Evolutionary conservation across 352 stramenopile genomes (phyloP), one percentile per base, ranked within the genome.

Genomic region (Phytopythium kandeliae): DNA sequence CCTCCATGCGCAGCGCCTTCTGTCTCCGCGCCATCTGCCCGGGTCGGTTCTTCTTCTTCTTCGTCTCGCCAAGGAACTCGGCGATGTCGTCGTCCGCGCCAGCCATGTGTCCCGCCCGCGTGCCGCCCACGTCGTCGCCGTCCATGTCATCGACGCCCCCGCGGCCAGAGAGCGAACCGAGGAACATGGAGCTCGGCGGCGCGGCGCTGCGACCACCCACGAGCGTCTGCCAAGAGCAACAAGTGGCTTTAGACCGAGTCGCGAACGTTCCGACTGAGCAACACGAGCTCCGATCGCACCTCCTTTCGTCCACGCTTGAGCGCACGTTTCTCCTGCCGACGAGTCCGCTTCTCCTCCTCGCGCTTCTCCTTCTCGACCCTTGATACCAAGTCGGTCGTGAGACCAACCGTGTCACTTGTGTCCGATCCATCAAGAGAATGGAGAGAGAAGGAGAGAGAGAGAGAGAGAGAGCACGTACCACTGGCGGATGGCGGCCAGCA

Each of bases 11-110:
- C 19, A 91, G 77, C 25, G 83, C 83, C 60, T 91, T 89, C 58
- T 89, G 80, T 2, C 80, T 74, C 52, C 83, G 78, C n/a, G 83
- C 83, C 48, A 76, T 76, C 44, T 93, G 83, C 19, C 83, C 83
- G 8, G 79, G 54, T 16, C 83, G 79, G 58, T 93, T 93, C 60
- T 93, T 93, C 48, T 71, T 85, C 60, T 90, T 89, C 46, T 78
- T n/a, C n/a, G n/a, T 89, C 56, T 93, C 83, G 26, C 83, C 83
- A 45, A 93, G 50, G 44, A 93, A 91, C 51, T 91, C 83, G 30
- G 83, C 83, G 54, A 93, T 90, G 33, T 91, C 83, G 49, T 90
- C 79, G 24, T 89, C 73, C 0, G 68, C 77, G 15, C 65, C 71
- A 50, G 63, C 67, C 68, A 86, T 81, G 3, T 54, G 54, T 5